Evolutionary conservation across 148 eudicot genomes (phyloP).

Genomic region (Fagopyrum esculentum): DNA sequence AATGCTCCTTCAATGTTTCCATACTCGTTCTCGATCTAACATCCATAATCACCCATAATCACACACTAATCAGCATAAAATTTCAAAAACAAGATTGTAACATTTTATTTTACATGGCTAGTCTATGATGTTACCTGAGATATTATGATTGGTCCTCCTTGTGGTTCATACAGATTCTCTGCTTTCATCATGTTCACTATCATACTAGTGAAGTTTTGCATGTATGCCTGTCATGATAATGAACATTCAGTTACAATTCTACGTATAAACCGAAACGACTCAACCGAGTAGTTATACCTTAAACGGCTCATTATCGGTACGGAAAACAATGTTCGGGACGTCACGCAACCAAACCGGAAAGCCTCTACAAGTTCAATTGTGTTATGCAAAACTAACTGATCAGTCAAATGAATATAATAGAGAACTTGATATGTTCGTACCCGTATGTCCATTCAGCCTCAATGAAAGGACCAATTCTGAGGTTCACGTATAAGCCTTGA

Average conservation of each 20-base stretch:
- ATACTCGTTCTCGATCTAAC: constrained; percentile 51
- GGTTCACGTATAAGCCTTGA: constrained; percentile 52
- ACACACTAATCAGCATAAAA: constrained; percentile 7
- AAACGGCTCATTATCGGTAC: constrained; percentile 45
- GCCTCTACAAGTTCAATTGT: constrained; percentile 23
- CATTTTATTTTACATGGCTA: background rate
- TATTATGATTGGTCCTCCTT: constrained; percentile 55
- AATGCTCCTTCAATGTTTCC: constrained; percentile 41
- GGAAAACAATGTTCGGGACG: constrained; percentile 34
- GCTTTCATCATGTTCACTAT: constrained; percentile 44
- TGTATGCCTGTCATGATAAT: constrained; percentile 24
- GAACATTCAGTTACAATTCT: constrained; percentile 1
- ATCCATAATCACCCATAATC: background rate
- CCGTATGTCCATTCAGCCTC: constrained; percentile 67
- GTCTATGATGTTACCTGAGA: constrained; percentile 30
- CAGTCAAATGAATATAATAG: background rate
- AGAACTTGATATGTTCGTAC: constrained; percentile 18
- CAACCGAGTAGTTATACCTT: constrained; percentile 21
- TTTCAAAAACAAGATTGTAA: background rate
- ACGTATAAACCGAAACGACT: too few species aligned
- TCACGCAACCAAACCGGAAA: constrained; percentile 51
- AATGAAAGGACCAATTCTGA: constrained; percentile 64
- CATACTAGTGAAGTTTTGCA: constrained; percentile 36
- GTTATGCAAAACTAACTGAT: background rate
- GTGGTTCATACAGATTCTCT: constrained; percentile 41